Conservation (phyloP, 305 asterid species). For the Ilex paraguariensis region DNA sequence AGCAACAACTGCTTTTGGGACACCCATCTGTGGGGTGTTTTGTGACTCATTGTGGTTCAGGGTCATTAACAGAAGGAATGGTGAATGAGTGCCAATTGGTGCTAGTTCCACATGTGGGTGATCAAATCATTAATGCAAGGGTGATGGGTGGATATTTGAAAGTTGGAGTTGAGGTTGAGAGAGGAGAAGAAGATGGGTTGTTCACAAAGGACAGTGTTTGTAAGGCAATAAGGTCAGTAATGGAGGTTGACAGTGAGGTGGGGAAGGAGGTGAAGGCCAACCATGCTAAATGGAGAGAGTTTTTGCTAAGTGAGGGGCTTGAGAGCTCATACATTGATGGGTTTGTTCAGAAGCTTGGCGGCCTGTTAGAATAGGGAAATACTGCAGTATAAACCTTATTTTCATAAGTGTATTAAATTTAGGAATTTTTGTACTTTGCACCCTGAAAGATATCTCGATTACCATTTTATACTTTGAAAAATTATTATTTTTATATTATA, state of each 20-base stretch:
- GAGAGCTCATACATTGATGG: constrained; percentile 49
- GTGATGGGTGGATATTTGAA: constrained; percentile 40
- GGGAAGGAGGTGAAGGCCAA: constrained; percentile 40
- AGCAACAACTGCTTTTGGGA: constrained; percentile 51
- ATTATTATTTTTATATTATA: too few relatives aligned
- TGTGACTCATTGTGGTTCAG: constrained; percentile 73
- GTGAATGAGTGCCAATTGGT: constrained; percentile 54
- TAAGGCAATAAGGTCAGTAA: constrained; percentile 36
- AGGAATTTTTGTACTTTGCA: too few relatives aligned
- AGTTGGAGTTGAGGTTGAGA: constrained; percentile 63
- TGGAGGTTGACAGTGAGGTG: constrained; percentile 44
- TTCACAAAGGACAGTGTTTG: constrained; percentile 42
- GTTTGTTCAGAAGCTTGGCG: constrained; percentile 30
- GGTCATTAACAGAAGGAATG: constrained; percentile 59
- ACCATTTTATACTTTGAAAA: too few relatives aligned
- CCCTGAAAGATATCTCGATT: too few relatives aligned
- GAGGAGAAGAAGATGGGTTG: constrained; percentile 50
- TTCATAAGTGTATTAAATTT: too few relatives aligned
- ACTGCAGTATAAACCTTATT: too few relatives aligned
- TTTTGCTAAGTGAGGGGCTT: constrained; percentile 40
- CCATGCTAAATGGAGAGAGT: constrained; percentile 47
- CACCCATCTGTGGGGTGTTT: constrained; percentile 74
- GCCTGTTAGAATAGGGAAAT: background rate
- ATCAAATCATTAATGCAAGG: constrained; percentile 51
- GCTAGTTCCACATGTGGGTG: constrained; percentile 53